Conservation (phyloP, 352 stramenopile genomes). For the Phytophthora sansomeana region DNA sequence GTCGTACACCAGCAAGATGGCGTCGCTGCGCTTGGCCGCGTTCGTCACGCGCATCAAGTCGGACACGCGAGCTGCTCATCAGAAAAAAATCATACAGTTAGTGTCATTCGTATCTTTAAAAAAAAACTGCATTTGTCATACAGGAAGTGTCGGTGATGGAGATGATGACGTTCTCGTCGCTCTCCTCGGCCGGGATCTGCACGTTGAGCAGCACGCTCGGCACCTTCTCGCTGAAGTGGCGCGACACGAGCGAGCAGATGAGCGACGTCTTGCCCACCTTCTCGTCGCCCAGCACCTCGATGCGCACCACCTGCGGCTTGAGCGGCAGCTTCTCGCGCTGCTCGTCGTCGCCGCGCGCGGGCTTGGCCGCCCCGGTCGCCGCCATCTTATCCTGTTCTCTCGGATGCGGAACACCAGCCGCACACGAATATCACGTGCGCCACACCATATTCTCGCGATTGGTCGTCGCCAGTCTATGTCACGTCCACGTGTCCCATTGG, state of each 20-base stretch:
- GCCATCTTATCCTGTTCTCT: conserved; percentile 34
- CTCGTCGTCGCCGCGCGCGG: conserved; percentile 14
- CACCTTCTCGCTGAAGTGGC: conserved; percentile 90
- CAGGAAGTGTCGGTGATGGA: conserved; percentile 91
- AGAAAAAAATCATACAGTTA: not conserved
- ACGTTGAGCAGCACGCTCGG: conserved; percentile 88
- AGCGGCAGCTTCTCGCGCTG: conserved; percentile 53
- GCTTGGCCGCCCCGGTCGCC: conserved; percentile 38
- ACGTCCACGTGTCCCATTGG: conserved; percentile 24
- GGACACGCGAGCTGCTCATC: conserved; percentile 61
- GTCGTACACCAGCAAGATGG: conserved; percentile 89
- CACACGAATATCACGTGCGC: conserved; percentile 5
- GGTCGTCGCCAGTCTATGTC: conserved; percentile 9
- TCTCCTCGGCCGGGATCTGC: conserved; percentile 90
- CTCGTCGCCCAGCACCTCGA: conserved; percentile 91
- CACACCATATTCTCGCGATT: not conserved
- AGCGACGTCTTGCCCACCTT: conserved; percentile 93
- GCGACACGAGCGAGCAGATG: conserved; percentile 90
- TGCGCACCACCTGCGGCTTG: conserved; percentile 87
- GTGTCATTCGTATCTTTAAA: not conserved
- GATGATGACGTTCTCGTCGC: conserved; percentile 90
- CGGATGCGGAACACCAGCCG: not conserved
- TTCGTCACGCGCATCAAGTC: conserved; percentile 89
- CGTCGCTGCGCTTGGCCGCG: conserved; percentile 85
- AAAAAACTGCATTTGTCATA: conserved; percentile 34